Conservation (phyloP, 495 filamentous ascomycete species). For the Hypomontagnella monticulosa region DNA sequence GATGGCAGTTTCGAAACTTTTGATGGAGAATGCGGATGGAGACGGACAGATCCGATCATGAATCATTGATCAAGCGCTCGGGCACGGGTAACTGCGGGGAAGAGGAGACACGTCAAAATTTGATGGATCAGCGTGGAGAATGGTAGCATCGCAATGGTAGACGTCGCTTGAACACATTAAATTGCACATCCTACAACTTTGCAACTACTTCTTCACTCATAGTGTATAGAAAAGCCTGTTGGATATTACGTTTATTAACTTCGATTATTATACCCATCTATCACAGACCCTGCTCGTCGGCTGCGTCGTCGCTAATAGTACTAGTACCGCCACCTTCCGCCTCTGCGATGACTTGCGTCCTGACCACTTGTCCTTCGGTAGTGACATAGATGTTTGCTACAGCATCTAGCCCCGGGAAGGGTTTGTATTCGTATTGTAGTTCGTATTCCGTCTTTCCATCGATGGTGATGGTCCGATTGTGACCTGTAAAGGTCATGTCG, state of each 20-base stretch:
- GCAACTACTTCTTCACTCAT: too few species aligned
- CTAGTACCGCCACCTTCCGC: slow-evolving; percentile 59
- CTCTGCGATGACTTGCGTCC: slow-evolving; percentile 62
- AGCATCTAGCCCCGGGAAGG: slow-evolving; percentile 60
- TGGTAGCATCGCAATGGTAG: too few species aligned
- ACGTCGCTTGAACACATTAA: too few species aligned
- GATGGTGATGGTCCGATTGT: slow-evolving; percentile 56
- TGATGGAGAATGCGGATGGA: not conserved
- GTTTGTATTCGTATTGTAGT: slow-evolving; percentile 62
- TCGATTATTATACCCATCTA: not conserved
- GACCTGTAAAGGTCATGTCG: slow-evolving; percentile 64
- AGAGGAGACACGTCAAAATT: not conserved
- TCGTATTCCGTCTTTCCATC: slow-evolving; percentile 58
- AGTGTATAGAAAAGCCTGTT: not conserved
- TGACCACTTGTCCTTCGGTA: slow-evolving; percentile 55
- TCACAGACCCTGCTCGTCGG: slow-evolving; percentile 8
- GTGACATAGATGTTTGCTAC: slow-evolving; percentile 60
- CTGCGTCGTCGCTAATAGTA: slow-evolving; percentile 56
- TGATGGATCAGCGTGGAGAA: not conserved
- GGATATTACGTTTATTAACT: not conserved
- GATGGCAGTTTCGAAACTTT: not conserved
- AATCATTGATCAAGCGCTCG: too few species aligned
- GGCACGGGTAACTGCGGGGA: not conserved
- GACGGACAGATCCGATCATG: slow-evolving; percentile 7
- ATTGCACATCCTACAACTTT: too few species aligned